Evolutionary conservation across 1,284 basidiomycete genomes (phyloP), one percentile per base, ranked within the genome.

Genomic region (Ceratobasidium sp.): DNA sequence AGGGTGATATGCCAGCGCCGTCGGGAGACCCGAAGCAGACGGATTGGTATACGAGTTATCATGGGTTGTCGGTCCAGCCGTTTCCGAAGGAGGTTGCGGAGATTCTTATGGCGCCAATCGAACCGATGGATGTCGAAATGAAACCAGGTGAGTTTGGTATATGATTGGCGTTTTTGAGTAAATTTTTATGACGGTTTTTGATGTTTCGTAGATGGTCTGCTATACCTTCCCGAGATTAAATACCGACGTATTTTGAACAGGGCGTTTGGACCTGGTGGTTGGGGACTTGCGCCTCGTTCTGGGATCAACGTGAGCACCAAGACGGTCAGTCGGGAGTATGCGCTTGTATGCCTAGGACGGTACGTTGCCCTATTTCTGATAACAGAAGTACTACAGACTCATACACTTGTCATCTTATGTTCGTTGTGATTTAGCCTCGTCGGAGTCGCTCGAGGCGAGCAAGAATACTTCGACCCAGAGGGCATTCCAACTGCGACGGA

Each of bases 171-270:
- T 26, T 44, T 16, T 54, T 49, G 47, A 50, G n/a, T 16, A 23
- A 44, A 23, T 16, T 44, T 57, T 26, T 44, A 28, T 43, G 18
- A 57, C 46, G n/a, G 35, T 7, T 8, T 8, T 11, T 47, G 43
- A 23, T 55, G 13, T 23, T 16, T 35, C 46, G n/a, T 77, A 95
- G 97, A 98, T 77, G 97, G 97, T 1, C 85, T 99, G 41, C 84
- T 98, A 35, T 99, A 98, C 82, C 89, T 99, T 11, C 97, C 97
- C 28, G 97, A 98, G 81, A 99, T 98, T 80, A 98, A 98, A 81
- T 99, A 98, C 80, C 88, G 97, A n/a, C 88, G 97, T 16, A 91
- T 96, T 46, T 83, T 98, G 55, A 98, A 98, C 85, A 89, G 86
- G 76, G 95, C 97, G 0, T 98, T 99, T 78, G 97, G 97, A 9